Conservation (phyloP, 352 stramenopile genomes). For the Globisporangium mamillatum region DNA sequence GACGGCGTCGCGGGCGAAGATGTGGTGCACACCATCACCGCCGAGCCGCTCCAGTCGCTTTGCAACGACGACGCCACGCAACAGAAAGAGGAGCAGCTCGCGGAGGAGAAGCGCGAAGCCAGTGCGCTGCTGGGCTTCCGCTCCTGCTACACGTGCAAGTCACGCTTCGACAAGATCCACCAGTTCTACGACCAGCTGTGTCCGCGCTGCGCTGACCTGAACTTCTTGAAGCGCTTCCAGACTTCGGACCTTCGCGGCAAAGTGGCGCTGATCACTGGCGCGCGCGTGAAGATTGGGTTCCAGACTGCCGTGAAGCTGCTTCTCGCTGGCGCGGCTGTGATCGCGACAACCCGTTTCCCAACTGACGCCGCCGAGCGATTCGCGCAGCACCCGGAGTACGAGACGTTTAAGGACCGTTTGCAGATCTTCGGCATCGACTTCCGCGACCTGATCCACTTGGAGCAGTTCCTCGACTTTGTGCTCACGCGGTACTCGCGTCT, state of each 20-base stretch:
- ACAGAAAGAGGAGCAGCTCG: conserved; percentile 45
- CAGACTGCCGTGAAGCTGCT: conserved; percentile 94
- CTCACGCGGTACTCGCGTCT: conserved; percentile 84
- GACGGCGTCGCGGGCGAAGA: conserved; percentile 86
- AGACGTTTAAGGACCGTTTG: conserved; percentile 91
- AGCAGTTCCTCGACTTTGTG: conserved; percentile 92
- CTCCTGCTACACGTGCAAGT: conserved; percentile 97
- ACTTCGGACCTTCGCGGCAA: conserved; percentile 85
- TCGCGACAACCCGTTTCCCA: conserved; percentile 95
- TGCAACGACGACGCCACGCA: conserved; percentile 55
- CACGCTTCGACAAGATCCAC: conserved; percentile 92
- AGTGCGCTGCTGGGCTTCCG: conserved; percentile 76
- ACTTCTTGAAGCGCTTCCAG: conserved; percentile 95
- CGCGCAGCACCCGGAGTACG: conserved; percentile 90
- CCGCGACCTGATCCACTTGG: conserved; percentile 93
- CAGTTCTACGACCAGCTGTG: conserved; percentile 98
- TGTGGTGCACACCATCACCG: conserved; percentile 43
- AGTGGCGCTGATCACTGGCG: conserved; percentile 93
- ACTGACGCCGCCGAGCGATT: conserved; percentile 91
- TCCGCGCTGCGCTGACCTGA: conserved; percentile 91
- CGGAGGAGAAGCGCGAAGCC: conserved; percentile 48
- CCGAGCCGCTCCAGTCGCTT: conserved; percentile 46
- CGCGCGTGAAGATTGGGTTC: conserved; percentile 97
- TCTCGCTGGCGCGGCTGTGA: conserved; percentile 89
- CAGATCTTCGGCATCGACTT: conserved; percentile 96